phyloP scores from a whole-genome alignment of 139 green algal genomes.

The Spirogloea muscicola region DNA sequence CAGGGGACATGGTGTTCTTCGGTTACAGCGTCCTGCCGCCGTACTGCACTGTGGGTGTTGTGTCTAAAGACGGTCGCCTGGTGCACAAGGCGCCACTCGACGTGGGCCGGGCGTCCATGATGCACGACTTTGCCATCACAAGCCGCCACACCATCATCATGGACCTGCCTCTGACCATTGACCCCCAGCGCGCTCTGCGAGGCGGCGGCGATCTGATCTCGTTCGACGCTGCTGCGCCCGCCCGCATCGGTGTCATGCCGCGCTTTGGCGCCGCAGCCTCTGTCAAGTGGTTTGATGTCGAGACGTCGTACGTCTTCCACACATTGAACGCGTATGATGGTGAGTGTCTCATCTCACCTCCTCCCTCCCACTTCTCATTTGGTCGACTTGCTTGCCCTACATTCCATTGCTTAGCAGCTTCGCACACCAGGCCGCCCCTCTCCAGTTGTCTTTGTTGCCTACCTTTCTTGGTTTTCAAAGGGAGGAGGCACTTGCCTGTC shows the following conservation, averaged over 20 bases:
- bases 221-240: slow-evolving; percentile 9
- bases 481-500: too few species aligned
- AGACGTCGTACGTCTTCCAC: slow-evolving; percentile 29
- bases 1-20: slow-evolving; percentile 43
- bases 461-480: too few species aligned
- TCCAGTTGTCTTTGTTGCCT: too few species aligned
- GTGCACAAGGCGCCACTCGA: slow-evolving; percentile 7
- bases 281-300: slow-evolving; percentile 40
- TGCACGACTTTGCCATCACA: slow-evolving; percentile 48
- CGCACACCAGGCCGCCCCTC: too few species aligned
- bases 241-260: slow-evolving; percentile 36
- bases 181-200: slow-evolving; percentile 6
- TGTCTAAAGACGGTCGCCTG: neutral
- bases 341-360: too few species aligned
- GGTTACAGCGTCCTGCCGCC: slow-evolving; percentile 9
- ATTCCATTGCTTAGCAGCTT: too few species aligned
- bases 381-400: too few species aligned
- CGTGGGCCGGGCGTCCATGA: slow-evolving; percentile 18
- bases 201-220: slow-evolving; percentile 20
- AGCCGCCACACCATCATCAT: slow-evolving; percentile 35
- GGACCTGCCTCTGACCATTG: slow-evolving; percentile 26
- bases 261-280: slow-evolving; percentile 1
- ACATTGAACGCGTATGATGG: slow-evolving; percentile 39
- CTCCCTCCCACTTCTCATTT: too few species aligned
- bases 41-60: neutral